These are phyloP conservation scores for Musa itinerans DNA, from an alignment of 176 grass and related monocot genomes.

Conservation along the genomic window DNA sequence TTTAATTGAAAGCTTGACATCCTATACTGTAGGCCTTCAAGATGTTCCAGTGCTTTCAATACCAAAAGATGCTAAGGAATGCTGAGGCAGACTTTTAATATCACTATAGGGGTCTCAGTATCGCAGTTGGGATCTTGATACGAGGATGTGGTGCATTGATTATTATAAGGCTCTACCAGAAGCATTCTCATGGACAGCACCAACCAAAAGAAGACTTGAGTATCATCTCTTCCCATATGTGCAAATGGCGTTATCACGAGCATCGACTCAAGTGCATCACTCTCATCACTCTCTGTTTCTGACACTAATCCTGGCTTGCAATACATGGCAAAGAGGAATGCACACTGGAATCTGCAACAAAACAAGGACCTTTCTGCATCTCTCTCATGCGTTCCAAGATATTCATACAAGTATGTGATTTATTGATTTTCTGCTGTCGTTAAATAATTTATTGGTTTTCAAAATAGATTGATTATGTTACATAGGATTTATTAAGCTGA, in stretches of 20 bases:
- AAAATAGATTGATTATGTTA: too few relatives aligned
- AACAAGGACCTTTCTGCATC: constrained; percentile 29
- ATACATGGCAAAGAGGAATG: constrained; percentile 5
- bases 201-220: constrained; percentile 27
- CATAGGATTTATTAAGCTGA: neutral
- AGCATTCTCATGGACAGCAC: constrained; percentile 14
- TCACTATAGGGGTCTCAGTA: constrained; percentile 6
- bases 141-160: constrained; percentile 35
- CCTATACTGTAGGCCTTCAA: neutral
- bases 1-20: neutral
- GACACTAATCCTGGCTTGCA: constrained; percentile 24
- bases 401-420: constrained; percentile 65
- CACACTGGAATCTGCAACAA: constrained; percentile 31
- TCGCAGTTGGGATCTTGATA: constrained; percentile 29
- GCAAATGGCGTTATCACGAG: constrained; percentile 28
- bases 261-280: constrained; percentile 52
- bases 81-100: constrained; percentile 15
- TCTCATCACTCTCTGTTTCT: constrained; percentile 67
- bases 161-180: constrained; percentile 40
- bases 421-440: neutral
- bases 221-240: constrained; percentile 35
- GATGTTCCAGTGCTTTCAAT: neutral
- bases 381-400: constrained; percentile 71
- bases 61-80: constrained; percentile 30
- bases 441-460: neutral